Evolutionary conservation across 352 stramenopile species (phyloP).

Genomic region (Saprolegnia parasitica): DNA sequence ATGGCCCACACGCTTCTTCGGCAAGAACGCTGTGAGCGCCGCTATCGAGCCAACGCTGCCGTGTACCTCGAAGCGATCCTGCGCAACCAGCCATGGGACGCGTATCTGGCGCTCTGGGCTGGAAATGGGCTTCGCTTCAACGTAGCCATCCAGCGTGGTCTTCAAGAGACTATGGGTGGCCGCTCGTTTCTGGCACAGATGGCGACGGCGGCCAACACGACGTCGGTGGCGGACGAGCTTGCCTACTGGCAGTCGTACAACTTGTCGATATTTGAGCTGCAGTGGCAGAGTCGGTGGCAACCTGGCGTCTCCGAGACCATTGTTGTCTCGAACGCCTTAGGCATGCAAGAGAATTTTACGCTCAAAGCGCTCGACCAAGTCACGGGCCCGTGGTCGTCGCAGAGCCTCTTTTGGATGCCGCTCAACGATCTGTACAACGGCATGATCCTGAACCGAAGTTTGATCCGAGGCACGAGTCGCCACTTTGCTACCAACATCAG

Average conservation of each 20-base stretch:
- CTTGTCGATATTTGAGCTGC: conserved; percentile 11
- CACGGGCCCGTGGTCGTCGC: conserved; percentile 7
- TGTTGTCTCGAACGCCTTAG: conserved; percentile 1
- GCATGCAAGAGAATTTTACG: conserved; percentile 3
- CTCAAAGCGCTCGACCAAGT: conserved; percentile 6
- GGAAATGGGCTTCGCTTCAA: not conserved
- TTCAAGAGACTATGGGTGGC: not conserved
- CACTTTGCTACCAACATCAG: conserved; percentile 5
- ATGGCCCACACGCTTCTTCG: conserved; percentile 13
- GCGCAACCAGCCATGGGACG: not conserved
- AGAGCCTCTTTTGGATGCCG: conserved; percentile 3
- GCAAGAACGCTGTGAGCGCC: not conserved
- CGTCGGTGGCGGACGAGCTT: conserved; percentile 6
- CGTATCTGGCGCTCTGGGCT: not conserved
- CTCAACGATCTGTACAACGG: conserved; percentile 14
- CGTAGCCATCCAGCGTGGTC: not conserved
- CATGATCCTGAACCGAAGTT: conserved; percentile 12
- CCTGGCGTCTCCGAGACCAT: conserved; percentile 5
- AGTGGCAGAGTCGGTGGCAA: conserved; percentile 2
- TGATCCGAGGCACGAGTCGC: not conserved
- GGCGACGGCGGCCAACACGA: not conserved
- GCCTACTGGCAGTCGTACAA: not conserved
- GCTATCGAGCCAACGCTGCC: not conserved
- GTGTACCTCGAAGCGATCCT: conserved; percentile 20
- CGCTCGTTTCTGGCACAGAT: not conserved